Percentiles rank a stretch among this genome's conserved stretches.
Evolutionary conservation across 2,329 filamentous ascomycete species (phyloP).

Genomic region (Metarhizium guizhouense): DNA sequence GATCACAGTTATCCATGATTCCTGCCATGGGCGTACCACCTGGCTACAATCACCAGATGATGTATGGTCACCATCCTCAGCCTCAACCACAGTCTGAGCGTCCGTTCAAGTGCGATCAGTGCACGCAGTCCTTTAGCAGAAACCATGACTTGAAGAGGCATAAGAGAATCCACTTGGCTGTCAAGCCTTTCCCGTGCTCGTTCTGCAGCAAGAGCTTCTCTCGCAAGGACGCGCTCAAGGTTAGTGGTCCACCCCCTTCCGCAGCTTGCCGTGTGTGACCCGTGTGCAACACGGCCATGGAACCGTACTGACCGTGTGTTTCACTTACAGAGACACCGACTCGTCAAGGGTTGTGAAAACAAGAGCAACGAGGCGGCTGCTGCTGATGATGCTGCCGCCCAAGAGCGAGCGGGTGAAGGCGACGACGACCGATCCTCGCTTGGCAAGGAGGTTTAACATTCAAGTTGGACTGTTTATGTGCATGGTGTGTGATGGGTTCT

Average conservation of each 20-base stretch:
- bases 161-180: constrained; percentile 86
- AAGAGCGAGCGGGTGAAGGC: constrained; percentile 6
- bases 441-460: constrained; percentile 1
- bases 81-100: constrained; percentile 56
- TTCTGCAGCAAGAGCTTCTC: constrained; percentile 96
- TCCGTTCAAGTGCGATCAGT: constrained; percentile 91
- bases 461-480: not conserved
- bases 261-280: not conserved
- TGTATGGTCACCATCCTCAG: constrained; percentile 50
- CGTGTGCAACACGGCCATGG: not conserved
- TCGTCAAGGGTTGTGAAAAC: constrained; percentile 54
- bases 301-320: not conserved
- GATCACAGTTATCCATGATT: constrained; percentile 62
- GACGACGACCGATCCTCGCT: constrained; percentile 6
- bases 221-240: constrained; percentile 93
- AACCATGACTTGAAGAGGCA: constrained; percentile 96
- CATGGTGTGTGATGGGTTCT: not conserved
- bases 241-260: constrained; percentile 31
- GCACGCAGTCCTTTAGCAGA: constrained; percentile 86
- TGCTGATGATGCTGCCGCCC: constrained; percentile 10
- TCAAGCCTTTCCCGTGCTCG: constrained; percentile 89
- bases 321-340: constrained; percentile 43
- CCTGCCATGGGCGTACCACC: constrained; percentile 45
- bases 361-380: constrained; percentile 19
- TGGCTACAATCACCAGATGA: constrained; percentile 49